Evolutionary conservation across 1,139 yeast genomes (phyloP), one percentile per base, ranked within the genome.

Genomic region (Blastobotrys arbuscula): DNA sequence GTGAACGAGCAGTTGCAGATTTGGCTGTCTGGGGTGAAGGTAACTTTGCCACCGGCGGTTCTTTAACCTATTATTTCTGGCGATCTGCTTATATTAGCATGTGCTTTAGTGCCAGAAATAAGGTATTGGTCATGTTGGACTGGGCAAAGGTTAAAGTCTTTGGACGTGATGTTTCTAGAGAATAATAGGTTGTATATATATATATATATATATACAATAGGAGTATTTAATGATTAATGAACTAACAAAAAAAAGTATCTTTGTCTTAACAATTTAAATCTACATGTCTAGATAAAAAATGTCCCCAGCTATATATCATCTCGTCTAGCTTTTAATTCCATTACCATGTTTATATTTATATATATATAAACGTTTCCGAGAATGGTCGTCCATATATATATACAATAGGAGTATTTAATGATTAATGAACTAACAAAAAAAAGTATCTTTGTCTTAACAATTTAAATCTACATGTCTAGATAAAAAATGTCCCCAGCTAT

Each of bases 1-100:
- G 88, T 45, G 97, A 90, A 66, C 79, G 82, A 67, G 97, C 97
- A 39, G 94, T 90, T 59, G 97, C 96, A 39, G 97, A 90, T 66
- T 74, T 90, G 62, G 82, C 84, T 37, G 59, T 67, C 52, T 81
- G 89, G 84, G 95, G 94, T 58, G 89, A 84, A 63, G 82, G 87
- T 78, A 83, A 87, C 56, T 82, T 84, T 61, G 81, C 90, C 34
- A 73, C 89, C 46, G 94, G 95, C 54, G 97, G 97, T 61, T 77
- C 86, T 39, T 74, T 86, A 66, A 87, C 97, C 44, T 89, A 83
- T 75, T 75, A 86, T 68, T 83, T 90, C 78, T 90, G 97, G 97
- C 83, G 95, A 73, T 82, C 90, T 35, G 95, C 95, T 43, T 89
- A 90, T 71, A 78, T 90, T 59, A 81, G 87, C 70, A 89, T 89